These are phyloP conservation scores for Verticillium dahliae DNA, from an alignment of 2,329 filamentous ascomycete genomes.

Conservation along the genomic window DNA sequence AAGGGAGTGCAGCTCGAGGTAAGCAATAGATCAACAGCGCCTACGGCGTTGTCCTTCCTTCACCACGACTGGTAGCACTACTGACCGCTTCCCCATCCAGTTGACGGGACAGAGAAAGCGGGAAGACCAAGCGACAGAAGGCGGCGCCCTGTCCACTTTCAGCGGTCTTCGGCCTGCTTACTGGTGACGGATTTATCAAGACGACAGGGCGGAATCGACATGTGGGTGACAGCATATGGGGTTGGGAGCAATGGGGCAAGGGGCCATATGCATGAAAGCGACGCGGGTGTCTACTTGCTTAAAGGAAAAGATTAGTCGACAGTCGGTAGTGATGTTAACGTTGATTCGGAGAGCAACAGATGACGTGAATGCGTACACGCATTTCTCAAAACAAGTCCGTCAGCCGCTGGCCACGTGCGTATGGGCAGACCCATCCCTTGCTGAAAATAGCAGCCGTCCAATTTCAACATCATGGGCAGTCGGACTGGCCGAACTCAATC, in stretches of 20 bases:
- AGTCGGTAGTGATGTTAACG: neutral
- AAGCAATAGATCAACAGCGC: conserved; percentile 20
- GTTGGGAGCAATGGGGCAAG: neutral
- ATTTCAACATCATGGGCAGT: too few relatives aligned
- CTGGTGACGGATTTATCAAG: conserved; percentile 37
- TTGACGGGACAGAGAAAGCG: conserved; percentile 66
- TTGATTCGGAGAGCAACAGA: neutral
- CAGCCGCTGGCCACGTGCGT: too few relatives aligned
- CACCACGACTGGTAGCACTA: neutral
- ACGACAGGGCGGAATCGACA: neutral
- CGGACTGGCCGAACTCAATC: too few relatives aligned
- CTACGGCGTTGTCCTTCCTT: neutral
- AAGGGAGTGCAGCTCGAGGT: conserved; percentile 88
- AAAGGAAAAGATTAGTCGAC: neutral
- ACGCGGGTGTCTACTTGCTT: neutral
- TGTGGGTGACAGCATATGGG: neutral
- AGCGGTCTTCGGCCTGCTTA: conserved; percentile 53
- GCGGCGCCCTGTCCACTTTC: conserved; percentile 46
- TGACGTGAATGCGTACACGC: too few relatives aligned
- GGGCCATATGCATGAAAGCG: neutral
- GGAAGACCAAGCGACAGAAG: conserved; percentile 48
- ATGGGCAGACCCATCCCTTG: too few relatives aligned
- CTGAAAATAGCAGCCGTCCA: too few relatives aligned
- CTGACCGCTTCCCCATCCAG: conserved; percentile 28
- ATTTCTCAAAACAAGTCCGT: too few relatives aligned